Conservation (phyloP, 192 early-diverging fungal genomes). For the Pilaira anomala region DNA sequence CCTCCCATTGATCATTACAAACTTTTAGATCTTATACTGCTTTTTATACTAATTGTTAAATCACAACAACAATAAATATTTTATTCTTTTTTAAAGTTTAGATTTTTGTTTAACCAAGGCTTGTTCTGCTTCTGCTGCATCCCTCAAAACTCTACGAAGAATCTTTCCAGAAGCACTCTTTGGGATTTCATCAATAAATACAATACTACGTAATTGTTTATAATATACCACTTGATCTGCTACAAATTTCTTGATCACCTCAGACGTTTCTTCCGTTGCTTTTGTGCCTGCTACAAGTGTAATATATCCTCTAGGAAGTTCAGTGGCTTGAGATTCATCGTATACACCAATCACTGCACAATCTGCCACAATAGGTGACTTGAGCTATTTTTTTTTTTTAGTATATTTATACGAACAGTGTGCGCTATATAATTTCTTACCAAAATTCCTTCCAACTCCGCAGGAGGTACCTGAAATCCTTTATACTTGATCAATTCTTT, state of each 20-base stretch:
- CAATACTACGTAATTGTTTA: constrained; percentile 80
- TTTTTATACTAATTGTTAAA: no score
- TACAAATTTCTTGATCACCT: constrained; percentile 54
- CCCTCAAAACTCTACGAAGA: constrained; percentile 47
- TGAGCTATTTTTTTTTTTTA: constrained; percentile 41
- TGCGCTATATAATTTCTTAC: no score
- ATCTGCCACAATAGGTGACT: constrained; percentile 68
- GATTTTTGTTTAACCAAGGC: no score
- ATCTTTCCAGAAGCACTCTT: constrained; percentile 84
- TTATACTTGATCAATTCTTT: constrained; percentile 97
- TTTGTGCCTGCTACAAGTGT: constrained; percentile 46
- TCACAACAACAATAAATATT: no score
- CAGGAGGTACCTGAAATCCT: constrained; percentile 71
- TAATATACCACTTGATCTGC: constrained; percentile 62
- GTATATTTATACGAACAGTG: no score
- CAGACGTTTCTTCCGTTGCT: constrained; percentile 26
- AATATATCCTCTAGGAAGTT: constrained; percentile 78
- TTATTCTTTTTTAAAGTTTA: no score
- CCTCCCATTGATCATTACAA: no score
- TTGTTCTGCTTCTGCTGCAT: constrained; percentile 4
- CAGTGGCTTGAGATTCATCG: constrained; percentile 61
- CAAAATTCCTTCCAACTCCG: constrained; percentile 72
- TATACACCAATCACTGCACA: constrained; percentile 68
- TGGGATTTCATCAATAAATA: constrained; percentile 72
- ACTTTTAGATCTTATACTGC: no score